A percentile compares a stretch with the other conserved stretches of the same genome.
These are phyloP conservation scores for Glonium stellatum DNA, from an alignment of 495 filamentous ascomycete genomes.

Conservation along the genomic window DNA sequence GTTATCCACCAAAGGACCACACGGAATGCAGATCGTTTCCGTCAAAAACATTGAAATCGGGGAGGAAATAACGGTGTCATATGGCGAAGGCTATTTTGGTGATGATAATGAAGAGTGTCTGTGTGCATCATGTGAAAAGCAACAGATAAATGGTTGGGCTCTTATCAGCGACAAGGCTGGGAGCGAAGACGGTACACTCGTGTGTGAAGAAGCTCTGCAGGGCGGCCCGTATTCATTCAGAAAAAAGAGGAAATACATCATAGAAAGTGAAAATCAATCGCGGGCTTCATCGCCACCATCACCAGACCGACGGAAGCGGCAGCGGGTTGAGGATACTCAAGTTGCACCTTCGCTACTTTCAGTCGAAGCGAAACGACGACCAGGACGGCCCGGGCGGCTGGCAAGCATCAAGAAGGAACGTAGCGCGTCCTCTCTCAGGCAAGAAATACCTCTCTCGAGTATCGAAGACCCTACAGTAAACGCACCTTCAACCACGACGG, in stretches of 20 bases:
- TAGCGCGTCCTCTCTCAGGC: constrained; percentile 16
- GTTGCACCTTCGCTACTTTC: not conserved
- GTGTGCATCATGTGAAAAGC: constrained; percentile 78
- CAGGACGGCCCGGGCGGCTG: not conserved
- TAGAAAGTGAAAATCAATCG: not conserved
- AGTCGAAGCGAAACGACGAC: not conserved
- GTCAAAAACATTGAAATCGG: constrained; percentile 72
- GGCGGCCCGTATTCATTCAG: constrained; percentile 22
- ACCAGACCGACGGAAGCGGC: constrained; percentile 8
- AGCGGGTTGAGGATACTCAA: not conserved
- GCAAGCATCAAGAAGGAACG: constrained; percentile 16
- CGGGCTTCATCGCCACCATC: not conserved
- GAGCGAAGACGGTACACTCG: constrained; percentile 1
- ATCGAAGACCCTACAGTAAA: constrained; percentile 22
- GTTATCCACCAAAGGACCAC: constrained; percentile 69
- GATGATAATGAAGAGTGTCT: constrained; percentile 92
- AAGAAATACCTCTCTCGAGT: constrained; percentile 23
- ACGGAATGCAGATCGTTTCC: constrained; percentile 83
- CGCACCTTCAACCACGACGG: constrained; percentile 7
- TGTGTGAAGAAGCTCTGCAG: not conserved
- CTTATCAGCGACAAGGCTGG: constrained; percentile 12
- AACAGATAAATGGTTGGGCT: constrained; percentile 74
- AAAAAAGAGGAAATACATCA: constrained; percentile 26
- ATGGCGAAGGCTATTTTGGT: constrained; percentile 95
- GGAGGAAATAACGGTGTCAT: constrained; percentile 92